Evolutionary conservation across 768 basidiomycete genomes (phyloP).

Genomic region (Suillus cothurnatus): DNA sequence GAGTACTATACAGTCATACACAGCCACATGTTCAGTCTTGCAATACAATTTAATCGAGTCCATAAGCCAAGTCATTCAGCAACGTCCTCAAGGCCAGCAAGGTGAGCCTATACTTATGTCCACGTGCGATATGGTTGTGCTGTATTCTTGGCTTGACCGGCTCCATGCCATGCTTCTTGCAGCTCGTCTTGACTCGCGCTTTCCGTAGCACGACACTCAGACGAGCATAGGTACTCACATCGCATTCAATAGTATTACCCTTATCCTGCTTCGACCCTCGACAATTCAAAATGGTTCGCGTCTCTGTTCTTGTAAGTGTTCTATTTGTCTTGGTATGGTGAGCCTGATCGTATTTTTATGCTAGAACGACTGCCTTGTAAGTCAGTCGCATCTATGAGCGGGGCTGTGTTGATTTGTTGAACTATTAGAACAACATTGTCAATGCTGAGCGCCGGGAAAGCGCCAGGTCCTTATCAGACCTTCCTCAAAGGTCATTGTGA

Average conservation of each 20-base stretch:
- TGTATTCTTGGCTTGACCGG: background rate
- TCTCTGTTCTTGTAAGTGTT: constrained; percentile 70
- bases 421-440: constrained; percentile 89
- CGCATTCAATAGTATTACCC: constrained; percentile 27
- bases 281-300: constrained; percentile 74
- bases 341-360: background rate
- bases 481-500: constrained; percentile 96
- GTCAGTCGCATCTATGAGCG: constrained; percentile 14
- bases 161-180: constrained; percentile 14
- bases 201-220: constrained; percentile 83
- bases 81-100: constrained; percentile 31
- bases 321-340: background rate
- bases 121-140: background rate
- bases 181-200: constrained; percentile 75
- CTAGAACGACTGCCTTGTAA: constrained; percentile 61
- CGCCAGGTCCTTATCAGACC: constrained; percentile 98
- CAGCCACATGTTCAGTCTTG: constrained; percentile 13
- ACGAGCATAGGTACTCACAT: constrained; percentile 57
- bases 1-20: constrained; percentile 38
- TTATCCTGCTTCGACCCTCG: constrained; percentile 10
- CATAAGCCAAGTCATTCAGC: constrained; percentile 17
- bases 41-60: background rate
- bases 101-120: constrained; percentile 42
- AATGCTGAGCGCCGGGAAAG: constrained; percentile 99
- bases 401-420: background rate